Conservation (phyloP, 257 asterid species). For the Buddleja alternifolia region DNA sequence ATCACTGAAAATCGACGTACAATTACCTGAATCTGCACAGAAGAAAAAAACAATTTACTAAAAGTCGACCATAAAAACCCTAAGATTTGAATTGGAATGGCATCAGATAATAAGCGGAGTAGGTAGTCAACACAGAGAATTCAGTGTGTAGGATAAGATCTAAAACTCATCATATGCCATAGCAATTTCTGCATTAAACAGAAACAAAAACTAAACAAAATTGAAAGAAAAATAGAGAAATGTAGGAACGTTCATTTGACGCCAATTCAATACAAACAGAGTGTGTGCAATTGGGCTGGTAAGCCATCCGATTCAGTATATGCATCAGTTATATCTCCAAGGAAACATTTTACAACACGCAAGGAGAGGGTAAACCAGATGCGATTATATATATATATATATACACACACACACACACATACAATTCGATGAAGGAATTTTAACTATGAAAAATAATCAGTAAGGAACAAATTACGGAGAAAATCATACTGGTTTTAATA, state of each 20-base stretch:
- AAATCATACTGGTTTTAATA: background rate
- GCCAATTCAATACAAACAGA: slow-evolving; percentile 55
- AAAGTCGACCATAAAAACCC: background rate
- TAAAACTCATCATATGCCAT: slow-evolving; percentile 47
- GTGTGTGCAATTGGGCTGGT: slow-evolving; percentile 81
- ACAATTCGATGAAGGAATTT: background rate
- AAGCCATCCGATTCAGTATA: slow-evolving; percentile 57
- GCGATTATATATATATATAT: slow-evolving; percentile 46
- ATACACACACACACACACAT: background rate
- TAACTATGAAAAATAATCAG: background rate
- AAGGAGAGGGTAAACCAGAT: slow-evolving; percentile 82
- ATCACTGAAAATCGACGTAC: too few species aligned
- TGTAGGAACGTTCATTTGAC: slow-evolving; percentile 80
- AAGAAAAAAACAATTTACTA: background rate
- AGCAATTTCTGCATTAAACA: background rate
- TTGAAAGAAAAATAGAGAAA: background rate
- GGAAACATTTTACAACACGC: slow-evolving; percentile 37
- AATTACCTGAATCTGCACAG: too few species aligned
- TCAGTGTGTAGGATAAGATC: slow-evolving; percentile 56
- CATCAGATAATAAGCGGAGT: slow-evolving; percentile 78
- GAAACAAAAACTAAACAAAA: background rate
- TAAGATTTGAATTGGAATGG: background rate
- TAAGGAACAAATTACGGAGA: background rate
- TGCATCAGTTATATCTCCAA: slow-evolving; percentile 79
- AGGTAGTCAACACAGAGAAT: slow-evolving; percentile 39